Evolutionary conservation across 2,329 filamentous ascomycete species (phyloP).

Genomic region (Paraphaeosphaeria sporulosa): DNA sequence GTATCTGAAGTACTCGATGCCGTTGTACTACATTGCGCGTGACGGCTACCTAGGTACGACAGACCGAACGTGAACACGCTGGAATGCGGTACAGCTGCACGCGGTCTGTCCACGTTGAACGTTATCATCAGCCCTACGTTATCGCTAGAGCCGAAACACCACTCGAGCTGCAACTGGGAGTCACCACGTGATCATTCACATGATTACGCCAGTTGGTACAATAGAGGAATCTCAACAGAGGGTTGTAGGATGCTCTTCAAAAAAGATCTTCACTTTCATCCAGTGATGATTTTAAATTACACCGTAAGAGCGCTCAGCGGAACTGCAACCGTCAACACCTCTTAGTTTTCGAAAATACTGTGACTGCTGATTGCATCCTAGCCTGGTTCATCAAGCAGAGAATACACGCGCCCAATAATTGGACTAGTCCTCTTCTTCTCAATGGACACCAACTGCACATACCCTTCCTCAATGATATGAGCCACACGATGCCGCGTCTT

Average conservation of each 20-base stretch:
- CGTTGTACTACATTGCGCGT: background rate
- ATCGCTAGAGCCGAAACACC: background rate
- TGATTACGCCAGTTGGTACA: too few species aligned
- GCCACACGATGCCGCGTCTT: background rate
- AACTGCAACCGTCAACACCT: too few species aligned
- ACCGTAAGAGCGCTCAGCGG: too few species aligned
- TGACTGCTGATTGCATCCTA: background rate
- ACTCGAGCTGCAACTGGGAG: background rate
- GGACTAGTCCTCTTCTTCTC: constrained; percentile 8
- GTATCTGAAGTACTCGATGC: background rate
- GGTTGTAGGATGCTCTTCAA: too few species aligned
- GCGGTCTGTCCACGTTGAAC: background rate
- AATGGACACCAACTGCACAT: constrained; percentile 3
- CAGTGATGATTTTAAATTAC: too few species aligned
- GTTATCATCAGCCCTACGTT: background rate
- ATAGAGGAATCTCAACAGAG: too few species aligned
- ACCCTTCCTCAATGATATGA: background rate
- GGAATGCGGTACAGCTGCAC: background rate
- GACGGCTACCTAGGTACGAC: background rate
- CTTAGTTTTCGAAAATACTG: background rate
- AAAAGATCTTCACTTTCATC: too few species aligned
- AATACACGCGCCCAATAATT: constrained; percentile 9
- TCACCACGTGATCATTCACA: too few species aligned
- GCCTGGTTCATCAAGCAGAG: constrained; percentile 5
- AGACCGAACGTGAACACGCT: background rate